Percentiles rank a stretch among this genome's conserved stretches.
phyloP scores from a whole-genome alignment of 1,139 yeast genomes.

The Arxiozyma heterogenica region DNA sequence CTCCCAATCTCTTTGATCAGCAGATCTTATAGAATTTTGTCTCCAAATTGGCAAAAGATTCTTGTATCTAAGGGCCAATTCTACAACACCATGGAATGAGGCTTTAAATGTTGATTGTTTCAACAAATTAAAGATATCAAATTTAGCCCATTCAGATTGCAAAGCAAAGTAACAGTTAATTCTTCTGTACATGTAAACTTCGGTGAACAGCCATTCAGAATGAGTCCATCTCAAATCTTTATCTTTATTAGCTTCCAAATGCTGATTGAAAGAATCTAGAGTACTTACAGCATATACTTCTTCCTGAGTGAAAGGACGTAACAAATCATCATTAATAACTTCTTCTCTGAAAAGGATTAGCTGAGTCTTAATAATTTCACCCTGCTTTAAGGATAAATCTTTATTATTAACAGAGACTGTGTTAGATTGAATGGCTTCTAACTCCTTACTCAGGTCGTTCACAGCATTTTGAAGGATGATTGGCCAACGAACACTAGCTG shows the following conservation, averaged over 20 bases:
- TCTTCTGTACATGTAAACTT: slow-evolving; percentile 71
- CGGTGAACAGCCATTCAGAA: slow-evolving; percentile 91
- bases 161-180: slow-evolving; percentile 42
- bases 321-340: slow-evolving; percentile 30
- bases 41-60: slow-evolving; percentile 33
- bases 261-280: slow-evolving; percentile 45
- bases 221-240: slow-evolving; percentile 51
- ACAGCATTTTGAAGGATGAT: slow-evolving; percentile 60
- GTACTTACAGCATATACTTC: slow-evolving; percentile 37
- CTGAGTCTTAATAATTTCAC: slow-evolving; percentile 18
- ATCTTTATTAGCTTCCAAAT: slow-evolving; percentile 28
- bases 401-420: slow-evolving; percentile 26
- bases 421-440: slow-evolving; percentile 4
- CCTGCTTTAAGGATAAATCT: slow-evolving; percentile 19
- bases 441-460: slow-evolving; percentile 41
- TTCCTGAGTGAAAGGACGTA: slow-evolving; percentile 37
- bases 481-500: slow-evolving; percentile 84
- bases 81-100: slow-evolving; percentile 71
- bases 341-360: slow-evolving; percentile 32
- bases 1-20: slow-evolving; percentile 33
- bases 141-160: slow-evolving; percentile 34
- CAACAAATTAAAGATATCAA: slow-evolving; percentile 60
- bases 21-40: slow-evolving; percentile 8
- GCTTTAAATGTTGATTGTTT: slow-evolving; percentile 69
- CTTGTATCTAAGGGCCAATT: slow-evolving; percentile 64